These are phyloP conservation scores for Ophiostoma pallidulum DNA, from an alignment of 2,329 filamentous ascomycete genomes.

Conservation along the genomic window DNA sequence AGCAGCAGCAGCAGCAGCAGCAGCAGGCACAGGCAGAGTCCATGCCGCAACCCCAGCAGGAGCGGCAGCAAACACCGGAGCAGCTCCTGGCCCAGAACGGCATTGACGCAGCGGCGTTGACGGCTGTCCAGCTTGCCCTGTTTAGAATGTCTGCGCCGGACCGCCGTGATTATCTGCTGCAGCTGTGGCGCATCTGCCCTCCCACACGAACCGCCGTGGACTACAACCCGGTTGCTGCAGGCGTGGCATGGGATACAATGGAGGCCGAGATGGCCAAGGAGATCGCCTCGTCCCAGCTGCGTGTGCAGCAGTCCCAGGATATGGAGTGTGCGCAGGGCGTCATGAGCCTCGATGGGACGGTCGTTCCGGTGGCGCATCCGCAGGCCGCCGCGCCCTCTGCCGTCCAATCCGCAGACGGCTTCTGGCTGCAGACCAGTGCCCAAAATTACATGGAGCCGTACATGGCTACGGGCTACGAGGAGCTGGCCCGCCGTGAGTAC, in stretches of 20 bases:
- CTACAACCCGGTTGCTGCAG: slow-evolving; percentile 34
- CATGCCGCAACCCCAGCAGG: slow-evolving; percentile 25
- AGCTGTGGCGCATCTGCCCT: slow-evolving; percentile 78
- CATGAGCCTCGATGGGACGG: slow-evolving; percentile 40
- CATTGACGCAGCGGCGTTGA: slow-evolving; percentile 60
- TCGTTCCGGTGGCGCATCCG: slow-evolving; percentile 20
- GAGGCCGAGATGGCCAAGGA: slow-evolving; percentile 40
- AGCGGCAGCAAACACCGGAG: slow-evolving; percentile 42
- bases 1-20: slow-evolving; percentile 32
- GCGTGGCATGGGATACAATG: slow-evolving; percentile 42
- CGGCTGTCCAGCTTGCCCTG: slow-evolving; percentile 65
- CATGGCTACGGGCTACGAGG: slow-evolving; percentile 73
- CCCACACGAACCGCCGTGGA: slow-evolving; percentile 41
- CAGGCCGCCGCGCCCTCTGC: slow-evolving; percentile 23
- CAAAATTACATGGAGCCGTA: slow-evolving; percentile 62
- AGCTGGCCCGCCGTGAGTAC: slow-evolving; percentile 55
- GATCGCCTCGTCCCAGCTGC: slow-evolving; percentile 47
- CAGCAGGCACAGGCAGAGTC: slow-evolving; percentile 14
- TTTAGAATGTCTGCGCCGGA: slow-evolving; percentile 65
- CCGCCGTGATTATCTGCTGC: slow-evolving; percentile 65
- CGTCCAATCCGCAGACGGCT: slow-evolving; percentile 42
- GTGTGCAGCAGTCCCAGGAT: slow-evolving; percentile 45
- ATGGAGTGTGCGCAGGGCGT: background rate
- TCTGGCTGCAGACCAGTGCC: slow-evolving; percentile 34
- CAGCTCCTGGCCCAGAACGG: slow-evolving; percentile 54